phyloP scores from a whole-genome alignment of 2,329 filamentous ascomycete species.

The Tolypocladium tropicale region DNA sequence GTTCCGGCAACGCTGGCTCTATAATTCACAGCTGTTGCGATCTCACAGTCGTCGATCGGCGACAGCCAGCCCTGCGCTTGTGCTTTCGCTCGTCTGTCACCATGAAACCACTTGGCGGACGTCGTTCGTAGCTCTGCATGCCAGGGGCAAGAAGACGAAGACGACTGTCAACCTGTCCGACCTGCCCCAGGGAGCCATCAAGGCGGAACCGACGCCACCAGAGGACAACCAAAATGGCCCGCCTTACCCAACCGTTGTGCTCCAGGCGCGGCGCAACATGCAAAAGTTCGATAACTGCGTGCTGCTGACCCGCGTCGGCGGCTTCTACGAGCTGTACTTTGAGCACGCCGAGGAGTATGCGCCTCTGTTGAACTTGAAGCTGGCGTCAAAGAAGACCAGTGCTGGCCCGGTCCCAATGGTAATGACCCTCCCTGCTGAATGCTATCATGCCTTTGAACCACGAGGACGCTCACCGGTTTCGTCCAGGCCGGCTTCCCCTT shows the following conservation, averaged over 20 bases:
- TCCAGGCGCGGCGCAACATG: conserved; percentile 85
- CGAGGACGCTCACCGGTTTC: neutral
- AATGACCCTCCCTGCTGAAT: conserved; percentile 11
- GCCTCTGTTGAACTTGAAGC: conserved; percentile 77
- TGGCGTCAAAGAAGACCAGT: conserved; percentile 69
- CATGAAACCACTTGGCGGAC: conserved; percentile 6
- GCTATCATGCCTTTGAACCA: neutral
- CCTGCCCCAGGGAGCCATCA: conserved; percentile 42
- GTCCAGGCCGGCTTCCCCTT: conserved; percentile 79
- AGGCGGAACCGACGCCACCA: conserved; percentile 13
- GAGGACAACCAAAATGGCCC: conserved; percentile 34
- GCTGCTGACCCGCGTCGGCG: conserved; percentile 80
- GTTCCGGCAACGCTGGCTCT: conserved; percentile 6
- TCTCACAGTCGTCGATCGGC: neutral
- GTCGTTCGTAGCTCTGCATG: conserved; percentile 8
- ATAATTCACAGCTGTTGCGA: conserved; percentile 1
- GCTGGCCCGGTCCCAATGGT: conserved; percentile 80
- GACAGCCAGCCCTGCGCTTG: neutral
- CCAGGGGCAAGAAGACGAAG: conserved; percentile 43
- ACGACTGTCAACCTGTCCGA: conserved; percentile 44
- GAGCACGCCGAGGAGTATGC: conserved; percentile 87
- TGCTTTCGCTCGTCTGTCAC: neutral
- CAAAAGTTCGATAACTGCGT: conserved; percentile 84
- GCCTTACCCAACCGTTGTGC: conserved; percentile 75
- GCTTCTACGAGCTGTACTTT: conserved; percentile 97